Evolutionary conservation across 1,284 basidiomycete species (phyloP).

Genomic region (Prillingera fragicola): DNA sequence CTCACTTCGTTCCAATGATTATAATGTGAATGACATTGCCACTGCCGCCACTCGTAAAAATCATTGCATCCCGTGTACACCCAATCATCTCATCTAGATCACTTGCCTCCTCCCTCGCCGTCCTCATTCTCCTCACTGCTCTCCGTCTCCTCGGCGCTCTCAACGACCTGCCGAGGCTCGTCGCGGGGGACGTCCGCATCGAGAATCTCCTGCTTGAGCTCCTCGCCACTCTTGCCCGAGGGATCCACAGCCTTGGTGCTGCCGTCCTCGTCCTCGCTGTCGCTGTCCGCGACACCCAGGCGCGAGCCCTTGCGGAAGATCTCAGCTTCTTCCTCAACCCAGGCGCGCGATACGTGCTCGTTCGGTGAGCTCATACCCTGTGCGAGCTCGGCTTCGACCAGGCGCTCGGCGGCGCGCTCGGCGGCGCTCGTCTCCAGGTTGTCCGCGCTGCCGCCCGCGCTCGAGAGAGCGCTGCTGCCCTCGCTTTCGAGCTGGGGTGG

Average conservation of each 20-base stretch:
- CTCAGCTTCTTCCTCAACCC: slow-evolving; percentile 84
- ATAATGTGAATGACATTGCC: no score
- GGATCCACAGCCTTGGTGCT: slow-evolving; percentile 20
- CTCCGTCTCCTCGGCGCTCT: slow-evolving; percentile 1
- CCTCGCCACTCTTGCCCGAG: slow-evolving; percentile 8
- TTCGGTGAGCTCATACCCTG: slow-evolving; percentile 23
- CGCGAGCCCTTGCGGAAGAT: slow-evolving; percentile 84
- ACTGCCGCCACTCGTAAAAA: no score
- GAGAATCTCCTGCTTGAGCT: slow-evolving; percentile 32
- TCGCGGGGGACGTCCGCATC: slow-evolving; percentile 43
- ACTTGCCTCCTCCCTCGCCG: neutral
- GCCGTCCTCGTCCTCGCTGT: slow-evolving; percentile 60
- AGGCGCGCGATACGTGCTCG: slow-evolving; percentile 55
- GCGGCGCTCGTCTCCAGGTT: no score
- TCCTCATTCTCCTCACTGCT: slow-evolving; percentile 7
- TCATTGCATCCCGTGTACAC: no score
- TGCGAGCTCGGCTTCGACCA: slow-evolving; percentile 13
- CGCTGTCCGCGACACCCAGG: slow-evolving; percentile 76
- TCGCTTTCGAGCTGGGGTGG: neutral
- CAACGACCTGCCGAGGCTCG: slow-evolving; percentile 31
- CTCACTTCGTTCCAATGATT: no score
- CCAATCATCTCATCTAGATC: neutral
- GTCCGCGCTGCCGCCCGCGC: no score
- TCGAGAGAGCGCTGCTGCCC: neutral
- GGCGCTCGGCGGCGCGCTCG: slow-evolving; percentile 9